Percentiles rank a stretch among this genome's conserved stretches.
Evolutionary conservation across 75 land plant genomes (phyloP).

Genomic region (Larix kaempferi): DNA sequence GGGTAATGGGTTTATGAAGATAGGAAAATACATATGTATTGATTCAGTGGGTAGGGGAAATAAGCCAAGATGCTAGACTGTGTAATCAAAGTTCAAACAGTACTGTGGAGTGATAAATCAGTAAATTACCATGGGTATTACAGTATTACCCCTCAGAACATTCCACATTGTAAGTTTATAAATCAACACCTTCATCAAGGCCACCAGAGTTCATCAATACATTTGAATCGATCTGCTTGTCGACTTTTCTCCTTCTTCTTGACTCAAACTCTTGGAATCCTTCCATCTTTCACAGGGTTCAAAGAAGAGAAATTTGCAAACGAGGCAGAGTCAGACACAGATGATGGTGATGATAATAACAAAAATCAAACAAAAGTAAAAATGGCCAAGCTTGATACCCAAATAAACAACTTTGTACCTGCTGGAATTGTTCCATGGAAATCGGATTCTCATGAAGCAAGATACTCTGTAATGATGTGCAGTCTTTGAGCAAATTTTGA

Average conservation of each 20-base stretch:
- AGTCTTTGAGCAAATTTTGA: constrained; percentile 56
- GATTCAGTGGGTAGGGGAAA: background rate
- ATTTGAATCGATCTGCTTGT: constrained; percentile 96
- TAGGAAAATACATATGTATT: background rate
- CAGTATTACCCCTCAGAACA: background rate
- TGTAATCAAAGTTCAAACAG: background rate
- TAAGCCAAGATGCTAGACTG: background rate
- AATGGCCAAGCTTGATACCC: background rate
- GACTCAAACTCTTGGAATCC: constrained; percentile 84
- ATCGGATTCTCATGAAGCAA: constrained; percentile 80
- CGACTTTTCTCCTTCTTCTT: constrained; percentile 82
- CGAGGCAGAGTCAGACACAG: background rate
- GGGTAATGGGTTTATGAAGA: background rate
- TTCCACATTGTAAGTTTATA: constrained; percentile 9
- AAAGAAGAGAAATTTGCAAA: background rate
- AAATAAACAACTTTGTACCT: constrained; percentile 25
- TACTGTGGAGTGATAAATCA: background rate
- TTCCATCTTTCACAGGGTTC: constrained; percentile 60
- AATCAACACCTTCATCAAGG: constrained; percentile 90
- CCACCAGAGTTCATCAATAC: constrained; percentile 81
- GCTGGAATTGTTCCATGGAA: constrained; percentile 70
- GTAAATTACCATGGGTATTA: background rate
- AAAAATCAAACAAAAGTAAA: constrained; percentile 3
- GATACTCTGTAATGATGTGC: constrained; percentile 70
- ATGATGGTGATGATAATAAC: background rate